These are phyloP conservation scores for Cercospora sp. DNA, from an alignment of 2,329 filamentous ascomycete species.

Conservation along the genomic window DNA sequence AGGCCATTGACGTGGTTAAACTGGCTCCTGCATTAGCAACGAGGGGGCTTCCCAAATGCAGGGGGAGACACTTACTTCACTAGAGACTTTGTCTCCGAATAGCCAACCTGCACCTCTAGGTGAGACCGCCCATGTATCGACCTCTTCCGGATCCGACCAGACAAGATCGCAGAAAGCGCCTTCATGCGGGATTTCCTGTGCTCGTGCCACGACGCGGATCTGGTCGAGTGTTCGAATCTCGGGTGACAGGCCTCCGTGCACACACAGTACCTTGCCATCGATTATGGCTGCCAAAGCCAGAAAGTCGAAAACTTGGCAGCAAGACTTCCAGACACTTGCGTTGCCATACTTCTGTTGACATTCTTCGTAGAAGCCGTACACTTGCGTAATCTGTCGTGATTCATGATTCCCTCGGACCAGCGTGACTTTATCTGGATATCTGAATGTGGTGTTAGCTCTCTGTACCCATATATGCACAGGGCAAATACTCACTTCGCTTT, in stretches of 20 bases:
- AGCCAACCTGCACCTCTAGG: slow-evolving; percentile 67
- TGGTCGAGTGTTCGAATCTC: slow-evolving; percentile 75
- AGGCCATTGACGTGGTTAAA: slow-evolving; percentile 77
- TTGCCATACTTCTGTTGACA: slow-evolving; percentile 77
- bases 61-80: slow-evolving; percentile 46
- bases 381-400: slow-evolving; percentile 74
- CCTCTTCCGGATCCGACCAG: slow-evolving; percentile 72
- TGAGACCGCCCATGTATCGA: slow-evolving; percentile 68
- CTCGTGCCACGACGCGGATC: slow-evolving; percentile 71
- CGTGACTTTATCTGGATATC: slow-evolving; percentile 71
- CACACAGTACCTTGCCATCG: slow-evolving; percentile 71
- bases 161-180: slow-evolving; percentile 76
- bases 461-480: slow-evolving; percentile 13
- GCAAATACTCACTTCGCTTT: slow-evolving; percentile 61
- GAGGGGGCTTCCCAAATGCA: too few species aligned
- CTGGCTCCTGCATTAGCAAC: too few species aligned
- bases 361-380: slow-evolving; percentile 78
- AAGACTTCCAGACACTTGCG: slow-evolving; percentile 76
- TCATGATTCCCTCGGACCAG: slow-evolving; percentile 77
- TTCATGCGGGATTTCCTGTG: slow-evolving; percentile 75
- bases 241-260: slow-evolving; percentile 70
- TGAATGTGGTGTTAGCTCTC: slow-evolving; percentile 34
- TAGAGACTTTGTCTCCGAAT: slow-evolving; percentile 71
- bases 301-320: slow-evolving; percentile 77
- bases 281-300: slow-evolving; percentile 72